phyloP scores from a whole-genome alignment of 1,284 basidiomycete species.

The Trichosporon sp. region DNA sequence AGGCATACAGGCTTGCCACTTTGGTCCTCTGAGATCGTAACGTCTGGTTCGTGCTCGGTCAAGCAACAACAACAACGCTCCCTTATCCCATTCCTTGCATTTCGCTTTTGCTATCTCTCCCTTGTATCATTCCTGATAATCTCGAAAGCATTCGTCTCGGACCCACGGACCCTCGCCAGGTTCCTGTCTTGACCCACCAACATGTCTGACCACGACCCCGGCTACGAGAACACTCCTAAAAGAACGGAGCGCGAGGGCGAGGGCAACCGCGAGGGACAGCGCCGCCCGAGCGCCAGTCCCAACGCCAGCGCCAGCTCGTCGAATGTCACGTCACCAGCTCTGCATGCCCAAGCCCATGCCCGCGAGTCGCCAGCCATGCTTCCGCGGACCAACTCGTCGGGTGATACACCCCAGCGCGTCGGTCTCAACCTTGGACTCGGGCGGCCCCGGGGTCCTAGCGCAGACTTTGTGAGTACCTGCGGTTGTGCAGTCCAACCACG shows the following conservation, averaged over 20 bases:
- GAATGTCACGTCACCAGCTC: neutral
- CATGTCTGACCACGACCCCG: conserved; percentile 17
- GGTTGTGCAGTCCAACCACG: neutral
- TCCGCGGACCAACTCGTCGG: neutral
- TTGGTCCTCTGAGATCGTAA: conserved; percentile 15
- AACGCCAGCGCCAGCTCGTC: neutral
- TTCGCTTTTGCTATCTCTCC: neutral
- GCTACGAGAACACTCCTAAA: neutral
- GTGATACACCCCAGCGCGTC: conserved; percentile 1
- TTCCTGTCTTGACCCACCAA: neutral
- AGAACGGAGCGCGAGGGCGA: neutral
- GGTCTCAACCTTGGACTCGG: conserved; percentile 21
- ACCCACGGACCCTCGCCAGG: neutral
- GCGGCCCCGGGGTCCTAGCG: conserved; percentile 20
- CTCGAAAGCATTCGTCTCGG: neutral
- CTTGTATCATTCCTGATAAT: neutral
- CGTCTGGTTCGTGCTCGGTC: neutral
- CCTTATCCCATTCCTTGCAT: neutral
- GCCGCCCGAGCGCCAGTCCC: conserved; percentile 8
- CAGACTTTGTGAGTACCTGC: conserved; percentile 21
- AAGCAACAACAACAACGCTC: neutral
- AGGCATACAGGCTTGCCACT: neutral
- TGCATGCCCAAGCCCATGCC: neutral
- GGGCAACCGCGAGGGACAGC: neutral
- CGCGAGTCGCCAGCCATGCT: conserved; percentile 5